These are phyloP conservation scores for Daldinia childiae DNA, from an alignment of 495 filamentous ascomycete genomes.

Conservation along the genomic window DNA sequence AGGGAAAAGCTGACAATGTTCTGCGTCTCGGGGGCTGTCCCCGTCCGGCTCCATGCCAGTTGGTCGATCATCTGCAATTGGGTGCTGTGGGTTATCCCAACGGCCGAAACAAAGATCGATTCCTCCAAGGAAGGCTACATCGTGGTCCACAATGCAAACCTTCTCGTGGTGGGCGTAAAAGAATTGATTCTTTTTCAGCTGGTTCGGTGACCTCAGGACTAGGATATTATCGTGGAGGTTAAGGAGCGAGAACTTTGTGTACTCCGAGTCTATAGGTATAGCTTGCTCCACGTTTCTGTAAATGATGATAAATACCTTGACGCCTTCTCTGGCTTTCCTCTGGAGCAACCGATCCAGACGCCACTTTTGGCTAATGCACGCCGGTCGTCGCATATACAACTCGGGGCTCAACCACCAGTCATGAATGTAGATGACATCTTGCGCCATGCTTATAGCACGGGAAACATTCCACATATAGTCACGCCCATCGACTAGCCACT, in stretches of 20 bases:
- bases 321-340: slow-evolving; percentile 90
- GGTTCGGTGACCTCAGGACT: slow-evolving; percentile 94
- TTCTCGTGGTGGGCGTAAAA: slow-evolving; percentile 99
- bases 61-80: slow-evolving; percentile 88
- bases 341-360: slow-evolving; percentile 93
- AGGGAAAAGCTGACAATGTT: slow-evolving; percentile 95
- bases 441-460: slow-evolving; percentile 95
- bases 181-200: slow-evolving; percentile 99
- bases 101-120: slow-evolving; percentile 97
- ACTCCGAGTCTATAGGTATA: slow-evolving; percentile 98
- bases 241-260: slow-evolving; percentile 96
- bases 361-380: slow-evolving; percentile 99
- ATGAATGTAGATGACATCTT: slow-evolving; percentile 98
- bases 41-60: slow-evolving; percentile 88
- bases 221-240: slow-evolving; percentile 97
- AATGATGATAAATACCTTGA: slow-evolving; percentile 98
- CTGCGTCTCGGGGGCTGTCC: slow-evolving; percentile 82
- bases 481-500: slow-evolving; percentile 96
- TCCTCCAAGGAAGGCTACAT: slow-evolving; percentile 93
- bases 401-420: slow-evolving; percentile 99
- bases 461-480: slow-evolving; percentile 99
- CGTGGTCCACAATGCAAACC: slow-evolving; percentile 93
- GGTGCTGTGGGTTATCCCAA: slow-evolving; percentile 96
- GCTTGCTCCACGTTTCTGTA: slow-evolving; percentile 98
- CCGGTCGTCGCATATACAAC: slow-evolving; percentile 92